Base-by-base conservation (phyloP, 352 stramenopile genomes). In the Globisporangium alternatum region DNA sequence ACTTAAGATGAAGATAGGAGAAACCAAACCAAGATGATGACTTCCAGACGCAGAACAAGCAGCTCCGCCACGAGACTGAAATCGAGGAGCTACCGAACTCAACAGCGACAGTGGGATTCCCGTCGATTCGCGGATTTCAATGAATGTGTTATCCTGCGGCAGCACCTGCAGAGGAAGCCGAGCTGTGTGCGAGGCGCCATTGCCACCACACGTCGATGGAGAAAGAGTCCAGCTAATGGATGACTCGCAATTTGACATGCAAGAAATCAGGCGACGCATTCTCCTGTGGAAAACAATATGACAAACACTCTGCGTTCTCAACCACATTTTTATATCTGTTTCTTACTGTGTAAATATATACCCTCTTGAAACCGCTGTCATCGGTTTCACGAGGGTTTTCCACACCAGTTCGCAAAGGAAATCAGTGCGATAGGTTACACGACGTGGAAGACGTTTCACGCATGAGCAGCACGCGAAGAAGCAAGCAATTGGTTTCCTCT, bases 401-500 rank as follows among this genome's bases (percentile, higher is more conserved):
- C 30, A 15, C 6, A 22, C 19, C 19, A n/a, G 4, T 48, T 47
- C 41, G 28, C 6, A 56, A 56, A 56, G 49, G 51, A 57, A 57
- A 57, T 58, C 52, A 58, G 52, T 44, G 31, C 44, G 52, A 58
- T 58, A 58, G 52, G 52, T 58, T 58, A 45, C 52, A 58, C 22
- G 45, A 58, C 22, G 22, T 31, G 37, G 22, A 58, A 31, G 52
- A 30, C 52, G 52, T 58, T 58, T 58, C 52, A 31, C 31, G 52
- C 52, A 58, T 58, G 31, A 58, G 8, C 19, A 56, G 28, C 25
- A 56, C 30, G 30, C 25, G 49, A 25, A 57, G 30, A 12, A 57
- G 45, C 45, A n/a, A 57, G 28, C 30, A 43, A 57, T 57, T 57
- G 51, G 51, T 43, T 57, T 41, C 52, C 22, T 45, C 31, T 56